These are phyloP conservation scores for Poterioochromonas sp. DNA, from an alignment of 352 stramenopile species.

Conservation along the genomic window DNA sequence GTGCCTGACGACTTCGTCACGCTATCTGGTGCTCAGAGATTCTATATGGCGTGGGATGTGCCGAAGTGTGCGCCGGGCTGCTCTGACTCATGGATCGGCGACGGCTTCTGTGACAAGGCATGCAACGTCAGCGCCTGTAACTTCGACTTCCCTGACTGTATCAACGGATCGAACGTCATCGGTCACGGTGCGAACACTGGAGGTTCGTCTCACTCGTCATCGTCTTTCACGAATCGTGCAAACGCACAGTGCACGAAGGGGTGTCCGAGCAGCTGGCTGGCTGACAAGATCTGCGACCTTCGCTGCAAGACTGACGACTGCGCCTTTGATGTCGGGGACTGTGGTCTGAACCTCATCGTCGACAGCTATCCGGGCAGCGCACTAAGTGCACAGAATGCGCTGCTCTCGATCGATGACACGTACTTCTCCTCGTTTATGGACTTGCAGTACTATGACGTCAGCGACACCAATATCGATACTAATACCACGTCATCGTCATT, in stretches of 20 bases:
- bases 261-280: constrained; percentile 49
- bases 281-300: constrained; percentile 71
- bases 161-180: constrained; percentile 34
- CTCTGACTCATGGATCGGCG: constrained; percentile 49
- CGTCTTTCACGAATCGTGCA: not conserved
- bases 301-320: constrained; percentile 74
- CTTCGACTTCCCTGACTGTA: constrained; percentile 45
- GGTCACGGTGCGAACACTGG: not conserved
- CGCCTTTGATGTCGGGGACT: constrained; percentile 84
- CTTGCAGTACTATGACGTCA: not conserved
- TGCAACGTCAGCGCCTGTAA: constrained; percentile 46
- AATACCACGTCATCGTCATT: not conserved
- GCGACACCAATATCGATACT: not conserved
- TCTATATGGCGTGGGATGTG: constrained; percentile 81
- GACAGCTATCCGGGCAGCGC: not conserved
- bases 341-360: constrained; percentile 58
- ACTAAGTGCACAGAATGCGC: not conserved
- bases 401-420: not conserved
- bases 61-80: constrained; percentile 72
- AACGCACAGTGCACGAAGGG: constrained; percentile 32
- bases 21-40: constrained; percentile 66
- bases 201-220: not conserved
- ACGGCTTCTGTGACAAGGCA: constrained; percentile 50
- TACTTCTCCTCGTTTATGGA: not conserved
- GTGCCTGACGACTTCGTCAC: constrained; percentile 81